Percentiles rank a stretch among this genome's conserved stretches.
Conservation (phyloP, 371 early-diverging fungal species). For the Rhizopus microsporus region DNA sequence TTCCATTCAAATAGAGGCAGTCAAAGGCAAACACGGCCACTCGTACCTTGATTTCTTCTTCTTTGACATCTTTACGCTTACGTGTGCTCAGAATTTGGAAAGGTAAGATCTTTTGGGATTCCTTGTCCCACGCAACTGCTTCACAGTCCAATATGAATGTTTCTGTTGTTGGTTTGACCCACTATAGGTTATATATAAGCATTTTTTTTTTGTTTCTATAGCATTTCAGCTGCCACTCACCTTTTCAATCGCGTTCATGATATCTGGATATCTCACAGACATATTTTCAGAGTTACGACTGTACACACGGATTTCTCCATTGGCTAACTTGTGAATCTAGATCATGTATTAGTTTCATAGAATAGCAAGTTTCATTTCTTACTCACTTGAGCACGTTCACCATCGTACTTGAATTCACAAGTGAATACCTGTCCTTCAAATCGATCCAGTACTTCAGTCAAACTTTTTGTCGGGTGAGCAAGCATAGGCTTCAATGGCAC, state of each 20-base stretch:
- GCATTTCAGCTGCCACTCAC: slow-evolving; percentile 28
- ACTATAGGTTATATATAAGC: slow-evolving; percentile 35
- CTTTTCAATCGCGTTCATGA: slow-evolving; percentile 72
- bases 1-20: slow-evolving; percentile 93
- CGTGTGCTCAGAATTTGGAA: slow-evolving; percentile 99
- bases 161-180: slow-evolving; percentile 60
- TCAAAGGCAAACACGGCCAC: slow-evolving; percentile 99
- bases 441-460: slow-evolving; percentile 92
- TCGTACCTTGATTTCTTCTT: slow-evolving; percentile 89
- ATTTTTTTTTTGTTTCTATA: slow-evolving; percentile 28
- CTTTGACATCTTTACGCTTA: slow-evolving; percentile 94
- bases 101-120: slow-evolving; percentile 87
- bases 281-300: slow-evolving; percentile 98
- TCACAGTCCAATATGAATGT: slow-evolving; percentile 99
- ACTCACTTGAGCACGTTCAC: slow-evolving; percentile 97
- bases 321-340: slow-evolving; percentile 78
- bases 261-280: slow-evolving; percentile 94
- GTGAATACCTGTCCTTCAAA: slow-evolving; percentile 92
- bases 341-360: not conserved
- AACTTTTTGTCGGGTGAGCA: slow-evolving; percentile 97
- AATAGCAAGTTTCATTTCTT: not conserved
- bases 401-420: slow-evolving; percentile 99
- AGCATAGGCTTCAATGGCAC: slow-evolving; percentile 99
- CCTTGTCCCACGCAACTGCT: slow-evolving; percentile 98
- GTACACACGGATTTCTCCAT: slow-evolving; percentile 85